Conservation (phyloP, 2,329 filamentous ascomycete species). For the Claviceps cyperi region DNA sequence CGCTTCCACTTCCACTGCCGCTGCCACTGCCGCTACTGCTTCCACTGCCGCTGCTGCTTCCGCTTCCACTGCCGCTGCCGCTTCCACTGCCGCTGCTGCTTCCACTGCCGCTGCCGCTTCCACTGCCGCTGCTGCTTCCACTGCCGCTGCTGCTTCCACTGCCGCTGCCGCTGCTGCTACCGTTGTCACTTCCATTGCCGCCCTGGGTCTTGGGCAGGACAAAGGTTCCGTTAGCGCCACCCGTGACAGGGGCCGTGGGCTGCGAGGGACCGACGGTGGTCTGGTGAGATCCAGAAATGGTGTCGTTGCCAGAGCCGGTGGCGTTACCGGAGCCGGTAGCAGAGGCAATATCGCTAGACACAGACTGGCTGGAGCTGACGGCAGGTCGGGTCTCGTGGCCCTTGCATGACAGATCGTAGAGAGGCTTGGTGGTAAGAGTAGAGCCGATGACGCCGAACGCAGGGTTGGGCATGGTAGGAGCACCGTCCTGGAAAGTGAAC, state of each 20-base stretch:
- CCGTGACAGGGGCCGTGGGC: too few relatives aligned
- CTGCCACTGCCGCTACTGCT: accelerated
- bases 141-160: too few relatives aligned
- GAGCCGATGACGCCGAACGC: conserved; percentile 56
- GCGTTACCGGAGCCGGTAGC: conserved; percentile 1
- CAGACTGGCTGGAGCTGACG: not conserved
- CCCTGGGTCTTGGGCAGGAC: too few relatives aligned
- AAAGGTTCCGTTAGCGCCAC: too few relatives aligned
- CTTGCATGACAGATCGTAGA: conserved; percentile 50
- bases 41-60: accelerated
- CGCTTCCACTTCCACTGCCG: too few relatives aligned
- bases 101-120: too few relatives aligned
- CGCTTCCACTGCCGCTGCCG: too few relatives aligned
- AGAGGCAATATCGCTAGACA: conserved; percentile 1
- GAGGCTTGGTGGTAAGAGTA: conserved; percentile 35
- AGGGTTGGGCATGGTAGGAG: conserved; percentile 43
- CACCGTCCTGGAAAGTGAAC: conserved; percentile 60
- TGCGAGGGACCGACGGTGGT: not conserved
- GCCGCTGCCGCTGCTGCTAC: too few relatives aligned
- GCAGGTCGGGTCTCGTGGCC: conserved; percentile 7
- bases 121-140: too few relatives aligned
- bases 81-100: too few relatives aligned
- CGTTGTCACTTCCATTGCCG: too few relatives aligned
- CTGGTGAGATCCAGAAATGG: not conserved
- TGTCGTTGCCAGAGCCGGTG: not conserved